phyloP scores from a whole-genome alignment of 169 alveolate genomes.

The Cryptosporidium sp. region DNA sequence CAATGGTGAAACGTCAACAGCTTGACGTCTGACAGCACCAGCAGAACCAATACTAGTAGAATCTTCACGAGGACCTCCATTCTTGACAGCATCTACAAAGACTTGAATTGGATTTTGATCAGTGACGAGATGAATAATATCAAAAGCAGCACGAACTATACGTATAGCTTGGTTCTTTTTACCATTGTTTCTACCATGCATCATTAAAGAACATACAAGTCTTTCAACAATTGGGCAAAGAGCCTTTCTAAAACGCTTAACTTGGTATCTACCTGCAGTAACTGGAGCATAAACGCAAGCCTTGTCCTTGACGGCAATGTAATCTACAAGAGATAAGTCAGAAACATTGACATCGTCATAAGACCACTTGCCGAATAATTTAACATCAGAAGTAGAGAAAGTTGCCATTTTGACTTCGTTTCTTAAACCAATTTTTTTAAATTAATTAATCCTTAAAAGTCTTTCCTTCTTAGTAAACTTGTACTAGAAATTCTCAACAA shows the following conservation, averaged over 20 bases:
- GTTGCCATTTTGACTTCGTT: conserved; percentile 36
- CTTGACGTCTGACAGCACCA: conserved; percentile 99
- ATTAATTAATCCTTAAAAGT: not conserved
- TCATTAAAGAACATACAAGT: conserved; percentile 87
- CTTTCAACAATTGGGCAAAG: conserved; percentile 99
- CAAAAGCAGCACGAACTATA: conserved; percentile 97
- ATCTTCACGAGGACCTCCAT: conserved; percentile 99
- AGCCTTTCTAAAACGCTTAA: conserved; percentile 98
- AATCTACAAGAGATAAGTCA: conserved; percentile 95
- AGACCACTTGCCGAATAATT: conserved; percentile 97
- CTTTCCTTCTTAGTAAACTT: conserved; percentile 1
- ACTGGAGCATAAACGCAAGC: conserved; percentile 97
- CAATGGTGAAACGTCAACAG: conserved; percentile 99
- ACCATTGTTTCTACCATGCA: conserved; percentile 97
- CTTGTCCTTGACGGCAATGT: conserved; percentile 93
- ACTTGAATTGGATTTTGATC: conserved; percentile 98
- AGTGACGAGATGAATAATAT: conserved; percentile 96
- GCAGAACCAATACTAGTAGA: conserved; percentile 99
- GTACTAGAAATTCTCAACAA: not conserved
- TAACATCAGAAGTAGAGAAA: conserved; percentile 86
- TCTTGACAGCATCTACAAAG: conserved; percentile 96
- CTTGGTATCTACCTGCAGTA: conserved; percentile 99
- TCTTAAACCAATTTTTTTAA: not conserved
- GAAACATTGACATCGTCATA: conserved; percentile 94
- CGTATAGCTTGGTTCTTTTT: conserved; percentile 98